Evolutionary conservation across 164 flowering plant species (phyloP), one percentile per base, ranked within the genome.

Genomic region (Akebia trifoliata): DNA sequence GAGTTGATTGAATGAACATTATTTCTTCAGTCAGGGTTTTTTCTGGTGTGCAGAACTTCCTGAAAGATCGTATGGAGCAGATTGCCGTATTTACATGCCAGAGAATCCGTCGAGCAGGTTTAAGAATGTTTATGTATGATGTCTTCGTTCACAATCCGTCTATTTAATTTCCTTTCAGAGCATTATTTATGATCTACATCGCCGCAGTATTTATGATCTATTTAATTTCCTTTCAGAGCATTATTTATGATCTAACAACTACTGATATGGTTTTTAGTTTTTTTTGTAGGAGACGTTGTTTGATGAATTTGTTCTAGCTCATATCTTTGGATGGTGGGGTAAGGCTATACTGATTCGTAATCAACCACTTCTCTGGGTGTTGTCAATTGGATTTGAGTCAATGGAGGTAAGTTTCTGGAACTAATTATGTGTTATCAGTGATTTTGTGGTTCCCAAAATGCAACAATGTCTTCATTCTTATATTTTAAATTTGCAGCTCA

Each of bases 291-390:
- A 82, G 1, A 94, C 99, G 40, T 76, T 94, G 49, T 94, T 94
- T 74, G 99, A 94, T 74, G 97, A 86, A 67, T 94, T 94, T 80
- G 95, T 94, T 46, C 62, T 78, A 11, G 99, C 99, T 56, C 99
- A 94, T 74, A 78, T 94, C 15, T 79, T 94, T 69, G 99, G 99
- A 58, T 94, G 99, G 99, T 94, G 99, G 97, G 95, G 97, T 6
- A 94, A 94, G 68, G 97, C 99, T 50, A 94, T 94, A 70, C 80
- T 94, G 90, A 94, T 94, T 35, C 95, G 97, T 17, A 94, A 94
- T 75, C 99, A 94, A 73, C 96, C 99, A 24, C 95, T 94, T 73
- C 66, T 91, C 18, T 94, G 99, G 99, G 88, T 90, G 9, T 69
- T 94, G 29, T 94, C 99, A 20, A 76, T 94, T 69, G 96, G 99